A percentile compares a stretch with the other conserved stretches of the same genome.
Conservation (phyloP, 23 red algal genomes). For the Gracilaria caudata region DNA sequence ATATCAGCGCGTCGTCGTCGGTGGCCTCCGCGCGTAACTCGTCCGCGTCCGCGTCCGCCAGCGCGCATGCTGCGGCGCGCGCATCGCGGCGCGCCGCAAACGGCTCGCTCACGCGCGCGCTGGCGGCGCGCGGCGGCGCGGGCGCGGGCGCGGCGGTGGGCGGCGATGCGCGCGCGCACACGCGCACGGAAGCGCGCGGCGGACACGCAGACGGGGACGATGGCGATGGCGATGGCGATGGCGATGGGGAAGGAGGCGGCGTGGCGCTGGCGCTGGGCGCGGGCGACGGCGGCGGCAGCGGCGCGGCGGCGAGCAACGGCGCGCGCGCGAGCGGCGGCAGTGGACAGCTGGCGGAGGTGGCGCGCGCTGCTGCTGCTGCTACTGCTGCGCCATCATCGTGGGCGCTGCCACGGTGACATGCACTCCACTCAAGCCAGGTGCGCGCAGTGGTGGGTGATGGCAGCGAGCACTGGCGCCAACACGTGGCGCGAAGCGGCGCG, state of each 20-base stretch:
- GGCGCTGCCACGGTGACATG: too few relatives aligned
- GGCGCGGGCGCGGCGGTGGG: not conserved
- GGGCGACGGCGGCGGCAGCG: conserved; percentile 4
- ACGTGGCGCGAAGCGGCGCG: not conserved
- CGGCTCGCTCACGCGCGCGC: not conserved
- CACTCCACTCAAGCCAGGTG: too few relatives aligned
- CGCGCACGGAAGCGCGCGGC: conserved; percentile 5
- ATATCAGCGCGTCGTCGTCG: too few relatives aligned
- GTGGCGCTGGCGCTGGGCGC: not conserved
- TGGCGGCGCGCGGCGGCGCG: not conserved
- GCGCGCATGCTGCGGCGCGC: not conserved
- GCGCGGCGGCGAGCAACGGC: not conserved
- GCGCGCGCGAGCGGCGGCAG: not conserved
- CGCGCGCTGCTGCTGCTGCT: not conserved
- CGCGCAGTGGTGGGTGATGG: not conserved
- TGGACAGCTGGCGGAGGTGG: not conserved
- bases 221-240: not conserved
- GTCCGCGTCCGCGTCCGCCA: not conserved
- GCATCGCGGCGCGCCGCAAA: not conserved
- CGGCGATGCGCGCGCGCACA: not conserved
- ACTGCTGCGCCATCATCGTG: too few relatives aligned
- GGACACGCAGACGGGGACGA: not conserved
- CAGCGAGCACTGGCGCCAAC: too few relatives aligned
- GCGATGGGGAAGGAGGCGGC: not conserved
- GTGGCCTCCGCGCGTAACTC: not conserved